Base-by-base conservation (phyloP, 1,139 yeast genomes). In the Nakaseomyces kungkrabaensis region DNA sequence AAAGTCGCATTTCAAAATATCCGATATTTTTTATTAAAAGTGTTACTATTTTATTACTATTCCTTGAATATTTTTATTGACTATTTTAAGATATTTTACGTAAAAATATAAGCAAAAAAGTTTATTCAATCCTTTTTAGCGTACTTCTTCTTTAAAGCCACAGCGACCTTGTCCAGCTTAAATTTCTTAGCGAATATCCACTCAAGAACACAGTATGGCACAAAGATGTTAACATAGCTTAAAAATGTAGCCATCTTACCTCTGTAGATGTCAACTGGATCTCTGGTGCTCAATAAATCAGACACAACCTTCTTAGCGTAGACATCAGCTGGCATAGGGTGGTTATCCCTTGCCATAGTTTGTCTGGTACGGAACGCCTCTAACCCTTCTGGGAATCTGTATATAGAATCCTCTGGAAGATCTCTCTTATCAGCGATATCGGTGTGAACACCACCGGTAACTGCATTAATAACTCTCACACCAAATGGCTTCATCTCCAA, bases 401-500 rank as follows among this genome's bases (percentile, higher is more conserved):
- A 85, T 41, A 79, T 59, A 0, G 92, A 82, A 34, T 65, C 69
- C 32, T 67, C 67, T 2, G 88, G 85, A 42, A 84, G 65, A 0
- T 78, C 73, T 56, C 86, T 71, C 9, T 66, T 72, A 56, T 79
- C 84, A 0, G 77, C 81, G 54, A 82, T 79, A 47, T 74, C 76
- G 9, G 90, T 83, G 38, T 72, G 66, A 26, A 82, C 87, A 37
- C 82, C 86, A 40, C 83, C 88, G 5, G 94, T 84, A 46, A 81
- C 69, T 4, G 83, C 78, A 48, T 83, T 85, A 52, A 86, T 72
- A 2, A 86, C 94, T 49, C 78, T 72, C 22, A 86, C 92, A 22
- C 76, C 85, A 59, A 85, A 83, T 2, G 90, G 87, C 60, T 76
- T 77, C 73, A 86, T 63, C 66, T 86, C 95, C 36, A 82, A 61